These are phyloP conservation scores for Calamus simplicifolius DNA, from an alignment of 176 grass and related monocot genomes.

Conservation along the genomic window DNA sequence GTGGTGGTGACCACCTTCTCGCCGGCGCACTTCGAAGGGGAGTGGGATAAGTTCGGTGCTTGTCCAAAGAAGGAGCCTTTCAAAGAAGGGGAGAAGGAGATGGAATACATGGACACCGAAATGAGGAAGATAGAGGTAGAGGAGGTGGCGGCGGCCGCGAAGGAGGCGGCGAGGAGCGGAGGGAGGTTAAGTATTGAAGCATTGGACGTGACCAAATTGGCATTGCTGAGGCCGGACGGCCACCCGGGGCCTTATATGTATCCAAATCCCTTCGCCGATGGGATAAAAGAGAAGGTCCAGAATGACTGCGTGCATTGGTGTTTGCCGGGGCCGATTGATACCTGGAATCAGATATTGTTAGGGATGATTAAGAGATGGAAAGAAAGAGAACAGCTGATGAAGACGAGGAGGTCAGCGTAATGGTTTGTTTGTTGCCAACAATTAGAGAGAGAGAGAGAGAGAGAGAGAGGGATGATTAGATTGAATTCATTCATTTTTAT, in stretches of 20 bases:
- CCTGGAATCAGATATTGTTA: conserved; percentile 66
- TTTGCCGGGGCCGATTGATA: conserved; percentile 61
- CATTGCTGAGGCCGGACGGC: conserved; percentile 53
- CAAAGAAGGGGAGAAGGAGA: conserved; percentile 33
- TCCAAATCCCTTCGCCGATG: conserved; percentile 39
- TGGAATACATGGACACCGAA: conserved; percentile 52
- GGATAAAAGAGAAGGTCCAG: conserved; percentile 35
- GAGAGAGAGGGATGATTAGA: too few relatives aligned
- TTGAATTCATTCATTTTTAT: too few relatives aligned
- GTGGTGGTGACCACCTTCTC: conserved; percentile 71
- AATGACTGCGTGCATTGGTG: conserved; percentile 97
- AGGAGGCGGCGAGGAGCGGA: not conserved
- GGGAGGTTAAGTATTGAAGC: conserved; percentile 33
- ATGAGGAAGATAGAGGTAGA: conserved; percentile 52
- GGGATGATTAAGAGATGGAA: conserved; percentile 29
- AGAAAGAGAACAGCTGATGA: too few relatives aligned
- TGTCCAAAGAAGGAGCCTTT: conserved; percentile 59
- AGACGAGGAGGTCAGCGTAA: too few relatives aligned
- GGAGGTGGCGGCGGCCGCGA: conserved; percentile 23
- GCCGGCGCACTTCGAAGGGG: conserved; percentile 78
- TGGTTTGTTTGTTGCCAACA: too few relatives aligned
- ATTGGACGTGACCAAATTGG: conserved; percentile 63
- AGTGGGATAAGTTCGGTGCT: conserved; percentile 74
- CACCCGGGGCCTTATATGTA: conserved; percentile 86
- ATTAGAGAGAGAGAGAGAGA: too few relatives aligned